phyloP scores from a whole-genome alignment of 2,329 filamentous ascomycete species.

The Paramyrothecium sp. region DNA sequence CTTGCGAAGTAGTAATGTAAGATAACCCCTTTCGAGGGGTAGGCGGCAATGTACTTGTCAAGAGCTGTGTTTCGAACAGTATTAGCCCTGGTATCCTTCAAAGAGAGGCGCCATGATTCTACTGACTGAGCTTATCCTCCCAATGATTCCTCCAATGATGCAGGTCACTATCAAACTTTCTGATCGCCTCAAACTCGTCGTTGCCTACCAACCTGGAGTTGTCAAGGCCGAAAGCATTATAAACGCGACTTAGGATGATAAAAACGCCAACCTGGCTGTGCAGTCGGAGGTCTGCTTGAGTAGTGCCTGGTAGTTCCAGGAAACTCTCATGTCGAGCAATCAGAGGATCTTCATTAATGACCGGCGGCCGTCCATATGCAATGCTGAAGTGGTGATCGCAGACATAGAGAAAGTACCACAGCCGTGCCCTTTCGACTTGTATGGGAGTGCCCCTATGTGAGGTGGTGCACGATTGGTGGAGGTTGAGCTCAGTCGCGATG shows the following conservation, averaged over 20 bases:
- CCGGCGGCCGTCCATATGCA: conserved; percentile 56
- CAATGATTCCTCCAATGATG: conserved; percentile 34
- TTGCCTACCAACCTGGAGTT: conserved; percentile 32
- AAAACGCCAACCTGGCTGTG: conserved; percentile 60
- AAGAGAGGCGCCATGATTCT: conserved; percentile 7
- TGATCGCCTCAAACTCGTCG: conserved; percentile 29
- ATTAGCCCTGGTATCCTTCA: too few relatives aligned
- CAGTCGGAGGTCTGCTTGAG: conserved; percentile 53
- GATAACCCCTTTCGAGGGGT: conserved; percentile 41
- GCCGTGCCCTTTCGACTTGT: conserved; percentile 52
- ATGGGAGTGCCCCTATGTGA: conserved; percentile 40
- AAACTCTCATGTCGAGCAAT: conserved; percentile 58
- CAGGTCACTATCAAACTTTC: conserved; percentile 26
- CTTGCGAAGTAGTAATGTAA: conserved; percentile 39
- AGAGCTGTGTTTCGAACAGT: conserved; percentile 26
- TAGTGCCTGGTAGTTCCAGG: conserved; percentile 46
- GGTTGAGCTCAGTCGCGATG: conserved; percentile 55
- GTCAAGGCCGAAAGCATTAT: conserved; percentile 57
- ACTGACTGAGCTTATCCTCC: conserved; percentile 29
- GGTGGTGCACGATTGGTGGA: conserved; percentile 52
- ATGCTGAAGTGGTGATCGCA: conserved; percentile 68
- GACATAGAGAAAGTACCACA: conserved; percentile 65
- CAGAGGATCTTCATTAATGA: conserved; percentile 55
- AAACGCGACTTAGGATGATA: conserved; percentile 58
- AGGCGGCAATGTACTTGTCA: conserved; percentile 43